Conservation (phyloP, 1,284 basidiomycete genomes). For the Leccinum pachyderme region DNA sequence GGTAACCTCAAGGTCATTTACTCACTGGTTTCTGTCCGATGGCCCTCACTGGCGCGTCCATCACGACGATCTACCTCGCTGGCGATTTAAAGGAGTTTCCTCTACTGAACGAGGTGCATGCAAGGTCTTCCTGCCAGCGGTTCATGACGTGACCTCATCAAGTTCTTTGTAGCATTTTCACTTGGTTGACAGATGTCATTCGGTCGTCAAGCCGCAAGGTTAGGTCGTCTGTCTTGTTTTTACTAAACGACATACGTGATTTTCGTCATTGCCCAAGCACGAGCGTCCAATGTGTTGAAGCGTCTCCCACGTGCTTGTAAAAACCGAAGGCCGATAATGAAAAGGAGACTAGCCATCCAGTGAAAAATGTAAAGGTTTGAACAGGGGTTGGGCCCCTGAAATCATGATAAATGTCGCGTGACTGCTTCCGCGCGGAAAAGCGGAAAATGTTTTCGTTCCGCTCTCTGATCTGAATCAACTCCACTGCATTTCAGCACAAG, state of each 20-base stretch:
- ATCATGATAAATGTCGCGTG: neutral
- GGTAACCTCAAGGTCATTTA: too few species aligned
- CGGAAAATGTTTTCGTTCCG: neutral
- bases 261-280: neutral
- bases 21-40: neutral
- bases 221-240: neutral
- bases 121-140: neutral
- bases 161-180: slow-evolving; percentile 7
- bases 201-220: slow-evolving; percentile 10
- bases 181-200: slow-evolving; percentile 17
- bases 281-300: neutral
- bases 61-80: slow-evolving; percentile 1
- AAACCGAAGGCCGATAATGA: too few species aligned
- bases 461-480: neutral
- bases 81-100: neutral
- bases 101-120: slow-evolving; percentile 9
- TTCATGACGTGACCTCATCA: neutral
- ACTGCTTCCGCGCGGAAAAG: neutral
- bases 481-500: neutral
- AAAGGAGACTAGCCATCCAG: too few species aligned
- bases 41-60: slow-evolving; percentile 8
- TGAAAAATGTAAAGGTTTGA: too few species aligned
- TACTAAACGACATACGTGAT: slow-evolving; percentile 14
- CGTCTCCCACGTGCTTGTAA: slow-evolving; percentile 9
- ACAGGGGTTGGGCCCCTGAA: neutral